phyloP scores from a whole-genome alignment of 768 basidiomycete species.

The Suillus placidus region DNA sequence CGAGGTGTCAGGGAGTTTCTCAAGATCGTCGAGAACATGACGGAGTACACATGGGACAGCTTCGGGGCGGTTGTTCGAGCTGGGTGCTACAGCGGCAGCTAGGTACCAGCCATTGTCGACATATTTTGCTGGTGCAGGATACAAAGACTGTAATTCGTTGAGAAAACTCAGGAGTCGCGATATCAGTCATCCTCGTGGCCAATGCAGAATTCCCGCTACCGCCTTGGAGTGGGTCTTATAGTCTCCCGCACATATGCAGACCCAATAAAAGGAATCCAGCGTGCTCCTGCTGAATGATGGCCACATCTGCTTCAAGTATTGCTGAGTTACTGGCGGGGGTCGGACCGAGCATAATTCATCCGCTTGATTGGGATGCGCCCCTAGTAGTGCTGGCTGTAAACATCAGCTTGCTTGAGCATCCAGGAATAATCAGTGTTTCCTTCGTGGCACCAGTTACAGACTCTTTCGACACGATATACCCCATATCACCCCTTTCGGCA shows the following conservation, averaged over 20 bases:
- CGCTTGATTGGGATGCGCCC: not conserved
- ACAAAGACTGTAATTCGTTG: constrained; percentile 45
- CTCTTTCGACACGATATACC: not conserved
- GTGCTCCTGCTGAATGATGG: not conserved
- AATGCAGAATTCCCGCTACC: not conserved
- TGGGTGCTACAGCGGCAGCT: constrained; percentile 57
- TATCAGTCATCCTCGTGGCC: constrained; percentile 22
- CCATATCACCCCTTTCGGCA: not conserved
- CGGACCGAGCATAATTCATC: not conserved
- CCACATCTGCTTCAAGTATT: not conserved
- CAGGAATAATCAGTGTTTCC: not conserved
- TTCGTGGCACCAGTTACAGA: not conserved
- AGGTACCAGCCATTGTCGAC: constrained; percentile 60
- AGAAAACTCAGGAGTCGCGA: constrained; percentile 49
- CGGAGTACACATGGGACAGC: constrained; percentile 58
- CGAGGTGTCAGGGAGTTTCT: constrained; percentile 26
- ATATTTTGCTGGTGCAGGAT: constrained; percentile 36
- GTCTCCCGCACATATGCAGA: not conserved
- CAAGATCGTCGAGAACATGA: constrained; percentile 49
- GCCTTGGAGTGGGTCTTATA: not conserved
- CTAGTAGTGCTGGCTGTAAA: not conserved
- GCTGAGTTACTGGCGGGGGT: not conserved
- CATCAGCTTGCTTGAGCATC: not conserved
- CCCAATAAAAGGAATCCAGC: not conserved
- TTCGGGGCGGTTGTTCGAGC: constrained; percentile 60